Evolutionary conservation across 2,329 filamentous ascomycete species (phyloP), one percentile per base, ranked within the genome.

Genomic region (Emmonsia crescens): DNA sequence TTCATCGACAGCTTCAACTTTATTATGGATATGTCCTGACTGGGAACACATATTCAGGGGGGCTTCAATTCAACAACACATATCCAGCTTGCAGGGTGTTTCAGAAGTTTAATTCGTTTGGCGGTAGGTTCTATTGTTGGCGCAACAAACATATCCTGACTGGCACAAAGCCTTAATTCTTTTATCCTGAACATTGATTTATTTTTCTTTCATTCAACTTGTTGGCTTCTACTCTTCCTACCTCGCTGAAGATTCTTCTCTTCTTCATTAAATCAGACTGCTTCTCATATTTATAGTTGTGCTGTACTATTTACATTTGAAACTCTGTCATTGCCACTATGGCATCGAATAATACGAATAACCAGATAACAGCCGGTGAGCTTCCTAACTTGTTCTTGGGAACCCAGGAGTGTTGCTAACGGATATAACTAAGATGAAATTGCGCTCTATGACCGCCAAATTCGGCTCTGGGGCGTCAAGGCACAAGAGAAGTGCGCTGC

Each of bases 401-500:
- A 38, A n/a, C 40, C 19, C 48, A 57, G 29, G 64, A 60, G 59
- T n/a, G 44, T 24, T 21, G 14, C 36, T 61, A 29, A 54, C 44
- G 14, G 48, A 58, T 24, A 57, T 59, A 38, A 36, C 8, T 14
- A 64, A 90, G 94, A 97, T 75, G 94, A 99, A 73, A 96, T 97
- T 70, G 94, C 93, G 16, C 85, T 97, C 5, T 99, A 99, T 74
- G 94, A 99, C 77, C 87, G 94, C 57, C 94, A 99, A 74, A 96
- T 99, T 70, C 88, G 94, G 60, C 85, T 99, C 36, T 99, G 94
- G 94, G 94, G 94, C 51, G 89, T 97, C 71, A 87, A 94, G 70
- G 94, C 94, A 6, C 94, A 99, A 75, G 89, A 96, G 73, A 83
- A 82, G 82, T 83, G 71, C 70, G 72, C 62, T 29, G 2, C 9